Percentiles rank a stretch among this genome's conserved stretches.
Evolutionary conservation across 345 rosid genomes (phyloP).

Genomic region (Brassica incana): DNA sequence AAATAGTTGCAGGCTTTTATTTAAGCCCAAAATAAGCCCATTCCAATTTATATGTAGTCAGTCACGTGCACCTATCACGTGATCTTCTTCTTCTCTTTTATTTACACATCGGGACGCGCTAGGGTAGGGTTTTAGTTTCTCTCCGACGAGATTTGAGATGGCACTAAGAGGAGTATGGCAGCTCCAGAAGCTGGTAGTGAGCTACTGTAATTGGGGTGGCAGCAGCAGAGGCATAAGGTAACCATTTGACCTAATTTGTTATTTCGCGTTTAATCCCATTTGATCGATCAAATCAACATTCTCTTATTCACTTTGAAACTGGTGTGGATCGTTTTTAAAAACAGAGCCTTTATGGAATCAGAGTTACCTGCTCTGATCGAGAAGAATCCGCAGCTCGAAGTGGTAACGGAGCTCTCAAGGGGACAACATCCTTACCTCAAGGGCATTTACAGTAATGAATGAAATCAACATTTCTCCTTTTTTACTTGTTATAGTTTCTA

Average conservation of each 20-base stretch:
- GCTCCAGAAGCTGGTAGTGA: conserved; percentile 74
- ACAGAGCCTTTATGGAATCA: conserved; percentile 84
- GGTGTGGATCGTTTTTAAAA: not conserved
- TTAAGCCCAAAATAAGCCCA: not conserved
- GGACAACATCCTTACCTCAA: conserved; percentile 88
- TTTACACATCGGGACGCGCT: not conserved
- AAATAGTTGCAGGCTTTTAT: not conserved
- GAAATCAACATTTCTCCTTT: conserved; percentile 7
- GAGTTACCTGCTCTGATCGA: conserved; percentile 63
- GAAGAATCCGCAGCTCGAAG: conserved; percentile 76
- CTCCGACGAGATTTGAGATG: conserved; percentile 44
- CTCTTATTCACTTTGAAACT: not conserved
- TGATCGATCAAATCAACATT: not conserved
- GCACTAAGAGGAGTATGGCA: conserved; percentile 89
- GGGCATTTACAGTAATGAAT: conserved; percentile 66
- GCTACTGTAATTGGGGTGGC: conserved; percentile 93
- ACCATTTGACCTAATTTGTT: not conserved
- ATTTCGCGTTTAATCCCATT: not conserved
- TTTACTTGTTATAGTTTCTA: not conserved
- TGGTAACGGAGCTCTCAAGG: conserved; percentile 66
- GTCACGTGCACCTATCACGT: conserved; percentile 34
- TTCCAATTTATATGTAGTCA: not conserved
- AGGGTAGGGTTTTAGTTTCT: conserved; percentile 21
- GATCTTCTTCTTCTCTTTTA: conserved; percentile 8
- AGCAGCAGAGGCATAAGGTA: conserved; percentile 91